phyloP scores from a whole-genome alignment of 139 green algal genomes.

The Chlorella sp. region DNA sequence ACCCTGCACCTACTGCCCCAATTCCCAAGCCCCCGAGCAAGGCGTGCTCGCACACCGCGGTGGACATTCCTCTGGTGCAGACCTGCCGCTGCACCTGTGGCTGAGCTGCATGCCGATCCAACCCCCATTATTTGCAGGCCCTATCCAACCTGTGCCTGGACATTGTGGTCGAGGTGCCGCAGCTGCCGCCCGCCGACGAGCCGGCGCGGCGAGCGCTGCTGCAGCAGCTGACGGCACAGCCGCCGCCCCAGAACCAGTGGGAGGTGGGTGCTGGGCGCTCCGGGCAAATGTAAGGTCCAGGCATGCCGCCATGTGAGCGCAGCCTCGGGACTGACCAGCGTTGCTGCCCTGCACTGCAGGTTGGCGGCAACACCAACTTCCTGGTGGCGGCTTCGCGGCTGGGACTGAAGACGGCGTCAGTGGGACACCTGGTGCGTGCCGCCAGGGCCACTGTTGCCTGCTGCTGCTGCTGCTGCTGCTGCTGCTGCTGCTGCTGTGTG shows the following conservation, averaged over 20 bases:
- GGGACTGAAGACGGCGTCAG: conserved; percentile 71
- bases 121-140: not conserved
- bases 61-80: too few species aligned
- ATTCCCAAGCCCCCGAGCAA: too few species aligned
- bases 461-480: too few species aligned
- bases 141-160: conserved; percentile 90
- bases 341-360: too few species aligned
- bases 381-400: conserved; percentile 91
- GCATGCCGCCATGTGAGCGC: too few species aligned
- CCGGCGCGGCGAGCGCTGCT: conserved; percentile 53
- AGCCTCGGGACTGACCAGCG: too few species aligned
- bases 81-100: too few species aligned
- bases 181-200: conserved; percentile 59
- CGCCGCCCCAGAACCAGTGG: conserved; percentile 30
- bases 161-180: conserved; percentile 67
- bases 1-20: not conserved
- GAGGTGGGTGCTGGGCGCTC: not conserved
- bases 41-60: too few species aligned
- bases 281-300: too few species aligned
- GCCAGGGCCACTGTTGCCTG: not conserved
- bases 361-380: conserved; percentile 84
- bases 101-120: not conserved
- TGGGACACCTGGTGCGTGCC: conserved; percentile 80
- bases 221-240: conserved; percentile 53
- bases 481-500: too few species aligned